phyloP scores from a whole-genome alignment of 225 moss, liverwort and hornwort genomes.

The Polytrichum commune region DNA sequence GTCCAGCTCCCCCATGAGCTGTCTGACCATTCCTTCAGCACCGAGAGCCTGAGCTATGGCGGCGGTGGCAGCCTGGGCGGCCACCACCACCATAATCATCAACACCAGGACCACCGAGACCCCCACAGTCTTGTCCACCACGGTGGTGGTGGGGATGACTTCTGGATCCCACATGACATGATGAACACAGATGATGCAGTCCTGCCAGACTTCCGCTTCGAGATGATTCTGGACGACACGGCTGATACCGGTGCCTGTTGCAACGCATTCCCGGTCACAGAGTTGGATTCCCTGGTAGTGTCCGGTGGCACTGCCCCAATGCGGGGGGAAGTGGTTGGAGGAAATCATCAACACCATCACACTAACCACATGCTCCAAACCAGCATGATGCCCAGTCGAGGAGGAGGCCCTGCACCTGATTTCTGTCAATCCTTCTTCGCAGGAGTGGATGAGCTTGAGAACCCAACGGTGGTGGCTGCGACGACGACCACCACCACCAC shows the following conservation, averaged over 20 bases:
- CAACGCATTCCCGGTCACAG: conserved; percentile 23
- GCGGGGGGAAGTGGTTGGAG: no score
- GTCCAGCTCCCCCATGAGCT: conserved; percentile 22
- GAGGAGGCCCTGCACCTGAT: conserved; percentile 16
- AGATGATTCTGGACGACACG: conserved; percentile 57
- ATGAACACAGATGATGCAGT: not conserved
- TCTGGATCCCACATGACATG: conserved; percentile 34
- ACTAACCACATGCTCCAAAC: no score
- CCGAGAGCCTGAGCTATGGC: conserved; percentile 53
- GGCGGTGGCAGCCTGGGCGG: conserved; percentile 44
- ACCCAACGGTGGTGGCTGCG: not conserved
- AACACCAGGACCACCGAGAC: no score
- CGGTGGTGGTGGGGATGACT: conserved; percentile 36
- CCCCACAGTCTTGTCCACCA: no score
- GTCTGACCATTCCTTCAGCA: conserved; percentile 64
- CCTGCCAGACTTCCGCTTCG: conserved; percentile 52
- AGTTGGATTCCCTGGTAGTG: conserved; percentile 27
- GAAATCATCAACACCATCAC: no score
- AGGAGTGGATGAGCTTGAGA: conserved; percentile 10
- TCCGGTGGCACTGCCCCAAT: no score
- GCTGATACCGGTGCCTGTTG: conserved; percentile 31
- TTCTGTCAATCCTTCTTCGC: conserved; percentile 46
- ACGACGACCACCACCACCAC: no score
- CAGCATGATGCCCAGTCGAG: no score
- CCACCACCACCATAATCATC: conserved; percentile 19